phyloP scores from a whole-genome alignment of 139 green algal genomes.

The Coelastrella sp. region DNA sequence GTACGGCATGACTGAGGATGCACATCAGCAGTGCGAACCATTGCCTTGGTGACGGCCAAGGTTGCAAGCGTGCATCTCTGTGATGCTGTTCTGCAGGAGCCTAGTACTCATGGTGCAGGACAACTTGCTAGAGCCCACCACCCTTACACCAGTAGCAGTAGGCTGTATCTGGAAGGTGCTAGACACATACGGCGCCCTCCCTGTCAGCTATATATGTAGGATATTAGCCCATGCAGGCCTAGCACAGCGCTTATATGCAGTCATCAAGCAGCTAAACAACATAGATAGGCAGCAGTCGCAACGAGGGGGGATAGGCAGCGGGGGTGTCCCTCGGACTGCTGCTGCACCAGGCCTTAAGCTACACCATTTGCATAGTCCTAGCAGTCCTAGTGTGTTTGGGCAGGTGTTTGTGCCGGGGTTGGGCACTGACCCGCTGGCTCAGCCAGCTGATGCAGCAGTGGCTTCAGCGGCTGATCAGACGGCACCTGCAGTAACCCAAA shows the following conservation, averaged over 20 bases:
- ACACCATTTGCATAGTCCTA: conserved; percentile 22
- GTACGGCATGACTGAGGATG: too few relatives aligned
- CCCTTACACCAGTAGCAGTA: conserved; percentile 57
- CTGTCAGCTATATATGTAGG: conserved; percentile 77
- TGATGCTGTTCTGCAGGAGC: neutral
- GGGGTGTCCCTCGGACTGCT: neutral
- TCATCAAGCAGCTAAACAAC: conserved; percentile 62
- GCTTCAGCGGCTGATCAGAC: neutral
- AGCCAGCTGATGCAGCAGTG: neutral
- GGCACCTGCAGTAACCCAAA: neutral
- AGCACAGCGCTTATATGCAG: conserved; percentile 66
- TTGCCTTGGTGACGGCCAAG: too few relatives aligned
- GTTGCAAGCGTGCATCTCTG: neutral
- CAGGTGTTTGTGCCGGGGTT: conserved; percentile 4
- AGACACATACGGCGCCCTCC: conserved; percentile 60
- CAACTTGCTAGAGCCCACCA: conserved; percentile 47
- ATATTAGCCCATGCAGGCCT: conserved; percentile 72
- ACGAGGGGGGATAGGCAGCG: conserved; percentile 3
- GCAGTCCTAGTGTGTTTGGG: neutral
- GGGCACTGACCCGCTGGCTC: neutral
- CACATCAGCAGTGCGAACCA: too few relatives aligned
- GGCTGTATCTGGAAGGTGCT: conserved; percentile 75
- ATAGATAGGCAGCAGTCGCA: conserved; percentile 16
- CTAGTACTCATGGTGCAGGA: conserved; percentile 47
- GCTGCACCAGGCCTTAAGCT: conserved; percentile 18